These are phyloP conservation scores for Yamadazyma nakazawae DNA, from an alignment of 805 yeast genomes.

Conservation along the genomic window DNA sequence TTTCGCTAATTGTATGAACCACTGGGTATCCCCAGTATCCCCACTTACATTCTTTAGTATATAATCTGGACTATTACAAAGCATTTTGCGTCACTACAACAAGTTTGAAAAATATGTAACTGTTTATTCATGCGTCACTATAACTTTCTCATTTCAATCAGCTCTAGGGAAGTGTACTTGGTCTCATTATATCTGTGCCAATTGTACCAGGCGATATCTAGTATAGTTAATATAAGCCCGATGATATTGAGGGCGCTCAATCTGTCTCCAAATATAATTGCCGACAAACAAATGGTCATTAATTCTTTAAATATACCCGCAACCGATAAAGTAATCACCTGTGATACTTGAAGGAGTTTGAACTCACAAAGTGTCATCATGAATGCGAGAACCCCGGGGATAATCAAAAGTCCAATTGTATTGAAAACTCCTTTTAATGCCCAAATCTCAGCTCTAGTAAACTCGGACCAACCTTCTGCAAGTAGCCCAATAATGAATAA, in stretches of 20 bases:
- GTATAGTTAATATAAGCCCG: slow-evolving; percentile 72
- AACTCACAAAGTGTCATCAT: slow-evolving; percentile 88
- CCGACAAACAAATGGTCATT: slow-evolving; percentile 71
- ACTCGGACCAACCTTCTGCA: slow-evolving; percentile 64
- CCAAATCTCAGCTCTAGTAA: slow-evolving; percentile 63
- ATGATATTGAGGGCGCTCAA: slow-evolving; percentile 63
- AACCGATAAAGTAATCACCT: slow-evolving; percentile 79
- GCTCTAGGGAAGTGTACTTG: slow-evolving; percentile 1
- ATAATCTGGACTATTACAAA: too few species aligned
- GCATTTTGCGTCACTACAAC: too few species aligned
- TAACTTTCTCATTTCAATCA: slow-evolving; percentile 4
- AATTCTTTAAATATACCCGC: slow-evolving; percentile 94
- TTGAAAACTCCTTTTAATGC: slow-evolving; percentile 48
- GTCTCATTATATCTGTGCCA: slow-evolving; percentile 45
- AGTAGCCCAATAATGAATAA: slow-evolving; percentile 60
- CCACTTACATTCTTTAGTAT: too few species aligned
- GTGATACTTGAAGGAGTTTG: slow-evolving; percentile 74
- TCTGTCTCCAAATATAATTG: slow-evolving; percentile 68
- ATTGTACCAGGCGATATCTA: slow-evolving; percentile 83
- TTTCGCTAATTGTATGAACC: too few species aligned
- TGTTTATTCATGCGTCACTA: neutral
- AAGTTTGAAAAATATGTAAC: too few species aligned
- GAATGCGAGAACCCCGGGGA: slow-evolving; percentile 88
- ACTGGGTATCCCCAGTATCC: too few species aligned
- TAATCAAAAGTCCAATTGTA: slow-evolving; percentile 57